Base-by-base conservation (phyloP, 805 yeast species). In the Teunomyces panamensis region DNA sequence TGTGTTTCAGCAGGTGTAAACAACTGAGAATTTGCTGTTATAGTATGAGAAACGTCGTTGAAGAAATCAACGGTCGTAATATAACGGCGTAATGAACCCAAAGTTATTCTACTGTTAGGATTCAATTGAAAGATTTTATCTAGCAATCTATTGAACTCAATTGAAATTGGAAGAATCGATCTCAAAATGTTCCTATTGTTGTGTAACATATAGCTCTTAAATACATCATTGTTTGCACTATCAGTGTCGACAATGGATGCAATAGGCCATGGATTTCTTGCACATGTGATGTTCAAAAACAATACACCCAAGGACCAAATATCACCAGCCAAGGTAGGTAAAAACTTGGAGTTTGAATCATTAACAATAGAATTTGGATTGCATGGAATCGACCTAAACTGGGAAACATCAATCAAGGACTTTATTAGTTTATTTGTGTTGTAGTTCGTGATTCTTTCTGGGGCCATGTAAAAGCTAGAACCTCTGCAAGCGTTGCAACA, bases 391-490 rank as follows among this genome's bases (percentile, higher is more conserved):
- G 57, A 44, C 44, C 49, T 42, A 51, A 57, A 66, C 49, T 58
- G 69, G 50, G 47, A 54, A 59, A 69, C 58, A 50, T 69, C 65
- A n/a, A 69, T 50, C n/a, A 60, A 45, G 17, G 62, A 51, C 36
- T 57, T 51, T 41, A 66, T 63, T 14, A 57, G 47, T 30, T 52
- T 53, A 51, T 65, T 61, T 45, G 69, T 67, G 50, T 64, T 59
- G 42, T 70, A 75, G 54, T 79, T 77, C 16, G 72, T 67, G n/a
- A 82, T 64, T 60, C 94, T 69, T 64, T 90, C 97, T 6, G 97
- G 97, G 0, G 96, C 87, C 97, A 91, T 90, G 68, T 90, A 90
- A 65, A 88, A 91, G 20, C 87, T 79, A 6, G 92, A 85, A 0
- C 97, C 97, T 48, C 95, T 79, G 54, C 96, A 89, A 16, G 83